Conservation (phyloP, 2,329 filamentous ascomycete genomes). For the Westerdykella ornata region DNA sequence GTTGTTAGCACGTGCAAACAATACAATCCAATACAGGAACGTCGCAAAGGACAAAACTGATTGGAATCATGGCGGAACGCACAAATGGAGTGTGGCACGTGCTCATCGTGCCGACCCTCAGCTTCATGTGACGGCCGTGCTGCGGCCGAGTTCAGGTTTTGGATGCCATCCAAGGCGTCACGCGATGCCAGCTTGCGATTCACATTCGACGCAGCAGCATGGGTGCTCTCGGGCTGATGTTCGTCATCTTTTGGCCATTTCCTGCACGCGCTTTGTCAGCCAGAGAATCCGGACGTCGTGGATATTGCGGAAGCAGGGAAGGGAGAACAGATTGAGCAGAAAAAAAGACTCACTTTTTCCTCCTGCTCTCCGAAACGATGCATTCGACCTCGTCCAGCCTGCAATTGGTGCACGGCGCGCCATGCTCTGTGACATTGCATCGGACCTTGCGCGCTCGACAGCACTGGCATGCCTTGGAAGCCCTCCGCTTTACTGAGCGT, state of each 20-base stretch:
- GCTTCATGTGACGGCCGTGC: constrained; percentile 40
- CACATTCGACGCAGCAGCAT: constrained; percentile 14
- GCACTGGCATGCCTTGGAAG: constrained; percentile 84
- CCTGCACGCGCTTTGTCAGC: constrained; percentile 26
- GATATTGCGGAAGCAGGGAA: neutral
- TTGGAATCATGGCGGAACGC: constrained; percentile 35
- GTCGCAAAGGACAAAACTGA: neutral
- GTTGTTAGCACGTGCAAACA: constrained; percentile 19
- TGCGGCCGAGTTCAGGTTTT: constrained; percentile 24
- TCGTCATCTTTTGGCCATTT: constrained; percentile 42
- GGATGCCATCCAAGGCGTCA: constrained; percentile 33
- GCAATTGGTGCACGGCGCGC: constrained; percentile 81
- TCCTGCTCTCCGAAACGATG: constrained; percentile 63
- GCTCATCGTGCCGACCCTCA: constrained; percentile 47
- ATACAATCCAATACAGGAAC: no score
- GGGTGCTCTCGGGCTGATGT: constrained; percentile 14
- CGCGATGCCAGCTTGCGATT: constrained; percentile 37
- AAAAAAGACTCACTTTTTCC: constrained; percentile 64
- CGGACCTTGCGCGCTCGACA: constrained; percentile 86
- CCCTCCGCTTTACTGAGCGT: constrained; percentile 68
- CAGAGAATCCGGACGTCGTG: neutral
- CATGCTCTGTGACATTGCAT: constrained; percentile 85
- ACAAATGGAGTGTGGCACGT: constrained; percentile 61
- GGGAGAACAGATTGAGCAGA: neutral
- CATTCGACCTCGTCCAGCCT: constrained; percentile 73